phyloP scores from a whole-genome alignment of 192 early-diverging fungal species.

The Coemansia sp. region DNA sequence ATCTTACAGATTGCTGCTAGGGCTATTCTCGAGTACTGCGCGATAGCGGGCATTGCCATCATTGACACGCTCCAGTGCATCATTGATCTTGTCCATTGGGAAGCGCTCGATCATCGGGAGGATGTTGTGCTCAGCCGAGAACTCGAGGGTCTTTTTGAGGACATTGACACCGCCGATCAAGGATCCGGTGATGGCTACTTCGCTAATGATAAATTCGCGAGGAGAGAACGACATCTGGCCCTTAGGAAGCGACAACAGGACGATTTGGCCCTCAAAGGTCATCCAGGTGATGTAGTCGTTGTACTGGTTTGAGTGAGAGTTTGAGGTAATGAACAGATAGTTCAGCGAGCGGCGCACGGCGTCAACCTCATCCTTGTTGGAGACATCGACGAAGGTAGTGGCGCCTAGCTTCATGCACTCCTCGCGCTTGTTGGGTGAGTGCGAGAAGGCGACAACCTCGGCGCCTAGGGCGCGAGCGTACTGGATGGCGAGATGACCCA shows the following conservation, averaged over 20 bases:
- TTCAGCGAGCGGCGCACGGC: slow-evolving; percentile 26
- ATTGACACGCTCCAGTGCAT: slow-evolving; percentile 63
- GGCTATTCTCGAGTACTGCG: slow-evolving; percentile 59
- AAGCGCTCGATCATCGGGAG: slow-evolving; percentile 66
- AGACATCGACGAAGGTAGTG: slow-evolving; percentile 55
- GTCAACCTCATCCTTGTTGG: slow-evolving; percentile 34
- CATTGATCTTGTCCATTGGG: slow-evolving; percentile 65
- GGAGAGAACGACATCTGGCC: slow-evolving; percentile 54
- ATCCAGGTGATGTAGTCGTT: slow-evolving; percentile 53
- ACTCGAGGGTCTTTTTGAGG: slow-evolving; percentile 67
- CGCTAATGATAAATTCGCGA: slow-evolving; percentile 48
- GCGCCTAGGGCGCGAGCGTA: slow-evolving; percentile 59
- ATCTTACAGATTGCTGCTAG: slow-evolving; percentile 15
- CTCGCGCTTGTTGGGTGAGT: slow-evolving; percentile 61
- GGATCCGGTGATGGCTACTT: slow-evolving; percentile 65
- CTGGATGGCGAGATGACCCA: slow-evolving; percentile 76
- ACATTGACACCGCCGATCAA: slow-evolving; percentile 66
- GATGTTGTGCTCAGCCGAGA: slow-evolving; percentile 67
- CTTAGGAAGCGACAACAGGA: slow-evolving; percentile 70
- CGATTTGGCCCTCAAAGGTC: slow-evolving; percentile 62
- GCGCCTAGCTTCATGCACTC: slow-evolving; percentile 62
- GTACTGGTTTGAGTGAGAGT: slow-evolving; percentile 51
- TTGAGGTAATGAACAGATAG: slow-evolving; percentile 42
- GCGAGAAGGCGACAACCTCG: slow-evolving; percentile 62
- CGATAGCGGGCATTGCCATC: slow-evolving; percentile 72